phyloP scores from a whole-genome alignment of 129 eudicot genomes.

The Smallanthus sonchifolius region DNA sequence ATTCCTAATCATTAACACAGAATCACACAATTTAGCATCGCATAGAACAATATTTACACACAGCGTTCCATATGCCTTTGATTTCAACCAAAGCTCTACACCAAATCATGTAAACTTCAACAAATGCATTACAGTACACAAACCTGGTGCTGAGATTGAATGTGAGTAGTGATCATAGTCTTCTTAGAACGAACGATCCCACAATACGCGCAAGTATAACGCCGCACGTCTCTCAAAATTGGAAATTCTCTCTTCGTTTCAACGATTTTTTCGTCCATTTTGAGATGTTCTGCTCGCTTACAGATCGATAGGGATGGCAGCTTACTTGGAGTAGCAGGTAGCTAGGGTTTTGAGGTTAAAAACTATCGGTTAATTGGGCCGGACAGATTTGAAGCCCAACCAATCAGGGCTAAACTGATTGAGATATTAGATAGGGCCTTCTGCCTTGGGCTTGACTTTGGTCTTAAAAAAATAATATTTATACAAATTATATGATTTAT shows the following conservation, averaged over 20 bases:
- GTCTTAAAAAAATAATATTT: too few relatives aligned
- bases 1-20: not conserved
- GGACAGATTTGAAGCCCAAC: not conserved
- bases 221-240: conserved; percentile 58
- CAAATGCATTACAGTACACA: not conserved
- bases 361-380: not conserved
- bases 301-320: not conserved
- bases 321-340: conserved; percentile 7
- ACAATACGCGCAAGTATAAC: conserved; percentile 68
- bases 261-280: conserved; percentile 26
- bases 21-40: not conserved
- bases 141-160: conserved; percentile 63
- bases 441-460: not conserved
- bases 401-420: too few relatives aligned
- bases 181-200: conserved; percentile 87
- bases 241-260: conserved; percentile 15
- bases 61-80: not conserved
- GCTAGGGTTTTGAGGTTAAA: conserved; percentile 27
- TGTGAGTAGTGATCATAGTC: conserved; percentile 59
- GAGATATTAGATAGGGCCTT: not conserved
- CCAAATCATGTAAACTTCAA: not conserved
- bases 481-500: too few relatives aligned
- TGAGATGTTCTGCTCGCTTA: not conserved
- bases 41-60: not conserved
- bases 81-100: not conserved